Base-by-base conservation (phyloP, 805 yeast genomes). In the Sugiyamaella mastotermitis region DNA sequence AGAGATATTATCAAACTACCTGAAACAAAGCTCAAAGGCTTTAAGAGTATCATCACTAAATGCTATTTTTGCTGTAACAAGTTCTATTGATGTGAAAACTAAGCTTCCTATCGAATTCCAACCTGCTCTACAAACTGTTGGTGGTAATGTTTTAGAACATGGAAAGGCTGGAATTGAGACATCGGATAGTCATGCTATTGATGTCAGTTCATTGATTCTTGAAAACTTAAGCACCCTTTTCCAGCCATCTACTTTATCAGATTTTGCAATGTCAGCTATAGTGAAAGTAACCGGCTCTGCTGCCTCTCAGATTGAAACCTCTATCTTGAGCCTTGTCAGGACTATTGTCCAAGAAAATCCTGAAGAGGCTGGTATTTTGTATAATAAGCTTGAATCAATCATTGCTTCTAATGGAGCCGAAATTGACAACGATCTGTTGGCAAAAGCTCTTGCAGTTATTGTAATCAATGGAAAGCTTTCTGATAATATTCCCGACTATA, bases 21-120 rank as follows among this genome's bases (percentile, higher is more conserved):
- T 56, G 35, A 35, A 47, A 1, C 53, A 49, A 31, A 40, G 53
- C 8, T 50, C 48, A 17, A 43, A 50, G 3, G 35, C 47, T 7
- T 37, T 56, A 14, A 46, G 61, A 5, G 26, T 49, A n/a, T 37
- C 51, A 3, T 37, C 57, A 11, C 35, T 56, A 13, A 31, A 36
- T 13, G 48, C 57, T 9, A 6, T 37, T 3, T 27, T 29, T 9
- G 24, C 40, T 22, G 25, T 37, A 15, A 15, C 25, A 5, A 30
- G 18, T 14, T 18, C 24, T 7, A 7, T 10, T 22, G 24, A 22
- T 22, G 9, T 7, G 10, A 10, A 7, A 7, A 22, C 24, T 22
- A n/a, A n/a, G n/a, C n/a, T n/a, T n/a, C n/a, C n/a, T n/a, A n/a
- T n/a, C n/a, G n/a, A n/a, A n/a, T n/a, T n/a, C n/a, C 9, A 7